Percentiles rank a stretch among this genome's conserved stretches.
Evolutionary conservation across 2,329 filamentous ascomycete species (phyloP).

Genomic region (Aspergillus sp.): DNA sequence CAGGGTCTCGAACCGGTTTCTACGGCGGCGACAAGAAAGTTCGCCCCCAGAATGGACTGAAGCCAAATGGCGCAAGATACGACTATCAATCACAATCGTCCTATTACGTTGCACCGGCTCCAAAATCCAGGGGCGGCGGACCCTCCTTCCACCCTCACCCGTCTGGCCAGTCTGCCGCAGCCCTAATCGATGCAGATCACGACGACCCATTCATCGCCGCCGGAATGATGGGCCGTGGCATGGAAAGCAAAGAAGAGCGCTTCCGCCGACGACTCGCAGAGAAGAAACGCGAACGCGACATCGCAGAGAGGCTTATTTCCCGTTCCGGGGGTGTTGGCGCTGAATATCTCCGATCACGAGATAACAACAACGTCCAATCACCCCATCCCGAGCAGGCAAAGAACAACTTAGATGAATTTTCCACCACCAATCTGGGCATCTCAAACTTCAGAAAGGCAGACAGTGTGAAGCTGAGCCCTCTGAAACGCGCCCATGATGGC

Average conservation of each 20-base stretch:
- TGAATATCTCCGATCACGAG: constrained; percentile 47
- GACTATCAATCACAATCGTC: constrained; percentile 45
- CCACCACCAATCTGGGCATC: constrained; percentile 26
- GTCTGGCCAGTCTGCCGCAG: constrained; percentile 39
- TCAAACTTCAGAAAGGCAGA: constrained; percentile 38
- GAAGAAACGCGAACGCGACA: constrained; percentile 49
- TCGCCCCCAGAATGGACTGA: constrained; percentile 31
- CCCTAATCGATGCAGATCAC: constrained; percentile 44
- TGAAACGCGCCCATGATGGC: constrained; percentile 42
- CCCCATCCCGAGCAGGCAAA: constrained; percentile 7
- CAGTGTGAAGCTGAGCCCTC: constrained; percentile 43
- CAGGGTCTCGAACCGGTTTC: constrained; percentile 47
- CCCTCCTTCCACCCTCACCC: constrained; percentile 26
- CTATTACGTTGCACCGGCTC: constrained; percentile 47
- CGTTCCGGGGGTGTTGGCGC: constrained; percentile 41
- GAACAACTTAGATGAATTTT: constrained; percentile 8
- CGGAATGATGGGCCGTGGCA: constrained; percentile 43
- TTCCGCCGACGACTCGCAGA: constrained; percentile 45
- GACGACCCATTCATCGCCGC: constrained; percentile 47
- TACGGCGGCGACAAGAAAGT: constrained; percentile 30
- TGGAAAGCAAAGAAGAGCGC: constrained; percentile 45
- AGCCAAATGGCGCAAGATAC: constrained; percentile 41
- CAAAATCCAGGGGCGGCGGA: constrained; percentile 22
- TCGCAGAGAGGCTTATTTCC: constrained; percentile 44
- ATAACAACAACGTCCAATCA: constrained; percentile 24